These are phyloP conservation scores for Dendrobium officinale DNA, from an alignment of 106 monocot species.

Conservation along the genomic window DNA sequence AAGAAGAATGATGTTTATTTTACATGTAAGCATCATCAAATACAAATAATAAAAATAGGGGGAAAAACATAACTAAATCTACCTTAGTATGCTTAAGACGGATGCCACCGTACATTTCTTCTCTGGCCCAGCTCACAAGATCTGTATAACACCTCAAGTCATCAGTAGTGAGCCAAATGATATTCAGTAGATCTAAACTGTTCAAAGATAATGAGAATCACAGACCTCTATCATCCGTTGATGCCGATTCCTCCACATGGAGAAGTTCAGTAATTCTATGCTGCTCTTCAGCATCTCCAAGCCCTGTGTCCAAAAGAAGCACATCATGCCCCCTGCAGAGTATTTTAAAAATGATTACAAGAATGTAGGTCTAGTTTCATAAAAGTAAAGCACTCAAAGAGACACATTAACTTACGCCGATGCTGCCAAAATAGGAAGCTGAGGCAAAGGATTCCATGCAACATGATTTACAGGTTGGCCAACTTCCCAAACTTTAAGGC, in stretches of 20 bases:
- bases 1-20: not conserved
- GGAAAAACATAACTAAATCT: not conserved
- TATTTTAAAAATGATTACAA: not conserved
- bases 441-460: constrained; percentile 85
- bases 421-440: constrained; percentile 68
- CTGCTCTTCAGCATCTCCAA: constrained; percentile 71
- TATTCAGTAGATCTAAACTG: constrained; percentile 10
- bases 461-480: constrained; percentile 67
- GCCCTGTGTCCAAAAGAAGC: constrained; percentile 71
- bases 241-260: constrained; percentile 23
- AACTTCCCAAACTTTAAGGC: constrained; percentile 77
- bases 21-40: not conserved
- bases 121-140: constrained; percentile 61
- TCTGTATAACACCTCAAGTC: constrained; percentile 15
- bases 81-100: constrained; percentile 83
- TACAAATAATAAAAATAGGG: not conserved
- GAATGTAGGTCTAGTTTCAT: not conserved
- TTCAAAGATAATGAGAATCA: not conserved
- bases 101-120: constrained; percentile 68
- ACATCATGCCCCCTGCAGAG: constrained; percentile 74
- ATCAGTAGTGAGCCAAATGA: not conserved
- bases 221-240: constrained; percentile 38
- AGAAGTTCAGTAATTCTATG: constrained; percentile 56
- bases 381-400: not conserved
- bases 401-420: constrained; percentile 41